Base-by-base conservation (phyloP, 2,329 filamentous ascomycete genomes). In the Monilinia fructicola region DNA sequence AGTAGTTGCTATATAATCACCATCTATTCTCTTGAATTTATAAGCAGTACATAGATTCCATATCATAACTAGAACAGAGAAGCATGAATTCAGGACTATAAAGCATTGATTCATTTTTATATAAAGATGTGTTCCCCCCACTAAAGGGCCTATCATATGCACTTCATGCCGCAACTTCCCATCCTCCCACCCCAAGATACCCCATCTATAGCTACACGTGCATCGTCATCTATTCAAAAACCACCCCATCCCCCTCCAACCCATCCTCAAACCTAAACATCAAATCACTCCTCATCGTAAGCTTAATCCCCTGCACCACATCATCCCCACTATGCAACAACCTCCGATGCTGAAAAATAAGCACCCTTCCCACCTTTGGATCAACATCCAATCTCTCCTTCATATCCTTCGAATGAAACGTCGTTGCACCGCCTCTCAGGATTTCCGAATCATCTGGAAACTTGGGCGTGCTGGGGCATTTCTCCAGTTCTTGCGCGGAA, bases 331-430 rank as follows among this genome's bases (percentile, higher is more conserved):
- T 81, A 71, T 88, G 85, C 23, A 78, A 75, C 11, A 87, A 74
- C 2, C 78, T 70, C 1, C 72, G 70, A 69, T 88, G 85, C 74
- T 88, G 85, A 70, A 88, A 88, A 58, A 88, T 82, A 46, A 88
- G 76, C 2, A 87, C 83, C n/a, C 84, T 79, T 1, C 85, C 85
- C 0, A 80, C 79, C 70, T 82, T 85, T 18, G 85, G 84, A 68
- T 86, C 77, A 1, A 87, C 81, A 68, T 87, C 83, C 0, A 85
- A 52, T 63, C 77, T 79, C 12, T 79, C 76, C 68, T 78, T 74
- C 64, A 77, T 73, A 60, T 84, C 77, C 0, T 58, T 60, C 0
- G 82, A 83, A 23, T 84, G 75, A 69, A 87, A 87, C 0, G 81
- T 78, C 3, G 85, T 87, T 1, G 85, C 82, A 16, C 85, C 85